Percentiles rank a stretch among this genome's conserved stretches.
Evolutionary conservation across 176 grass and related monocot species (phyloP).

Genomic region (Guadua angustifolia): DNA sequence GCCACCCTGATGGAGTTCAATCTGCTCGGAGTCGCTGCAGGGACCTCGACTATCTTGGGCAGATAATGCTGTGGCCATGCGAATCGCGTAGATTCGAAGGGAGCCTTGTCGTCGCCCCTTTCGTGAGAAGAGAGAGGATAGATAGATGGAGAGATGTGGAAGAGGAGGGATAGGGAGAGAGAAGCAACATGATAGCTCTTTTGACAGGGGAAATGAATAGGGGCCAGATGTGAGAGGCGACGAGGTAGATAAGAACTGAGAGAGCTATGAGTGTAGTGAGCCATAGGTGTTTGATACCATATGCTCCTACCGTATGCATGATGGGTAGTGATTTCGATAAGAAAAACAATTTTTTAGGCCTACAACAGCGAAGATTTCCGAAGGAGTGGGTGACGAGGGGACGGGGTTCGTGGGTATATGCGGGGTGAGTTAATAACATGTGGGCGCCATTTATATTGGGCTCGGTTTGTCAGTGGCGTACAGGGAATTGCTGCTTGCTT

Average conservation of each 20-base stretch:
- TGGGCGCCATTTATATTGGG: not conserved
- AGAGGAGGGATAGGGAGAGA: conserved; percentile 31
- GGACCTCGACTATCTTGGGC: not conserved
- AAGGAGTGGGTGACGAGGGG: not conserved
- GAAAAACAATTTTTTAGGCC: no score
- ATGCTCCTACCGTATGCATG: no score
- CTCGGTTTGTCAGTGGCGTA: not conserved
- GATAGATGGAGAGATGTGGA: conserved; percentile 41
- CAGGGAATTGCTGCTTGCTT: not conserved
- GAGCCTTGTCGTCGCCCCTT: conserved; percentile 37
- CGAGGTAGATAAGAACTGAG: no score
- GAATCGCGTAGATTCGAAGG: not conserved
- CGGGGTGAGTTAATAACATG: conserved; percentile 9
- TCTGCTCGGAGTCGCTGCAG: conserved; percentile 26
- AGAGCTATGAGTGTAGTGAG: no score
- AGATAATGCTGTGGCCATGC: not conserved
- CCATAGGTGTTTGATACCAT: no score
- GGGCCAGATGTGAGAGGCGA: no score
- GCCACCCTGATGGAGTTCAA: conserved; percentile 40
- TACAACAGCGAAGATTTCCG: no score
- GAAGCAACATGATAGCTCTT: conserved; percentile 26
- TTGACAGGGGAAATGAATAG: no score
- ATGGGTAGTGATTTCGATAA: no score
- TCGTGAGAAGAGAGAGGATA: conserved; percentile 31
- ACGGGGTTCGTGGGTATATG: not conserved